phyloP scores from a whole-genome alignment of 306 rosid genomes.

The Trifolium subterraneum region DNA sequence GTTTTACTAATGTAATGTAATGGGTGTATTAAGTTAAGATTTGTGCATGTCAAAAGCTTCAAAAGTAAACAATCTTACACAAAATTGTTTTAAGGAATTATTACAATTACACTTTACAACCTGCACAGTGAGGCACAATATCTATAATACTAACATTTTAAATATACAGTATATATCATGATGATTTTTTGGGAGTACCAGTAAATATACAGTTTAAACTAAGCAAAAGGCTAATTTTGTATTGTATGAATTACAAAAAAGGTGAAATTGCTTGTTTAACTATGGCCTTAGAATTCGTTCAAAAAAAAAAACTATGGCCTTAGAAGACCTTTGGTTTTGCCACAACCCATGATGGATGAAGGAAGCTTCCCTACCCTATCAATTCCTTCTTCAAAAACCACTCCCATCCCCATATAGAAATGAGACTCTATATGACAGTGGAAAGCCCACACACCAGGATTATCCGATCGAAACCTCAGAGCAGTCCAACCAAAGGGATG shows the following conservation, averaged over 20 bases:
- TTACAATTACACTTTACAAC: not conserved
- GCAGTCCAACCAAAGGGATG: conserved; percentile 90
- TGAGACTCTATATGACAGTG: conserved; percentile 94
- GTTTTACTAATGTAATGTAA: too few species aligned
- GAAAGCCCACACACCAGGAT: conserved; percentile 91
- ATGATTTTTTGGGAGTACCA: not conserved
- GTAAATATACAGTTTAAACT: not conserved
- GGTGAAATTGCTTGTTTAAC: not conserved
- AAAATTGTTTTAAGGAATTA: not conserved
- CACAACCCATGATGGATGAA: conserved; percentile 84
- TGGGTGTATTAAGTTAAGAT: too few species aligned
- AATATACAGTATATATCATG: not conserved
- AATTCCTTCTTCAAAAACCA: conserved; percentile 83
- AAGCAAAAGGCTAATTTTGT: not conserved
- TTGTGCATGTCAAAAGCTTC: too few species aligned
- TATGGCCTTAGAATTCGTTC: conserved; percentile 37
- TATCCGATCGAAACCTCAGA: conserved; percentile 70
- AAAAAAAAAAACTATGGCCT: conserved; percentile 39
- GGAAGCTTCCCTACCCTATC: conserved; percentile 68
- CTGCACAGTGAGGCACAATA: not conserved
- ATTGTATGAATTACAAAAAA: not conserved
- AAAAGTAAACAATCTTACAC: not conserved
- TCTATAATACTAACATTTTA: not conserved
- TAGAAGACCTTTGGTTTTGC: conserved; percentile 49
- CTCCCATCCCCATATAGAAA: conserved; percentile 91